phyloP scores from a whole-genome alignment of 306 rosid species.

The Corylus avellana region DNA sequence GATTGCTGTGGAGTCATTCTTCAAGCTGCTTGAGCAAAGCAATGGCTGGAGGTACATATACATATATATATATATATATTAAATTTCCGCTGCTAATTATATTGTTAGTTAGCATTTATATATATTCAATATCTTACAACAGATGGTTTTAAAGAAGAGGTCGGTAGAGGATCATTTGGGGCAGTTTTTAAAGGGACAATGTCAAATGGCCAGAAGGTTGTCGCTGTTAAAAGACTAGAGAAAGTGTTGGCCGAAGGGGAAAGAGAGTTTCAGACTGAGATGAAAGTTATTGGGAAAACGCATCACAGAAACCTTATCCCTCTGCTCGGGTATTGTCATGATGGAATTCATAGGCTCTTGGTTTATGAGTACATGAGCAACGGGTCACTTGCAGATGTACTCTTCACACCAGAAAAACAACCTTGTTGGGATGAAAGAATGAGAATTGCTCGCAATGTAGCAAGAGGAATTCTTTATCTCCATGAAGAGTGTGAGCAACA shows the following conservation, averaged over 20 bases:
- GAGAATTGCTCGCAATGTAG: background rate
- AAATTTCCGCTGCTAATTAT: no score
- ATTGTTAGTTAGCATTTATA: no score
- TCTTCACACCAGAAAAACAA: background rate
- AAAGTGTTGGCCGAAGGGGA: constrained; percentile 17
- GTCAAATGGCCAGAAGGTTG: background rate
- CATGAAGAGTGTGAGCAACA: background rate
- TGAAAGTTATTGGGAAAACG: background rate
- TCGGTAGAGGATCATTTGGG: constrained; percentile 33
- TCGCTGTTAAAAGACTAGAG: constrained; percentile 26
- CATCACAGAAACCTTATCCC: constrained; percentile 23
- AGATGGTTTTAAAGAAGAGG: constrained; percentile 26
- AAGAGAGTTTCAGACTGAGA: background rate
- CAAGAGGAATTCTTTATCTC: background rate
- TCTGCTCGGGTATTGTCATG: constrained; percentile 22
- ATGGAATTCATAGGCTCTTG: constrained; percentile 23
- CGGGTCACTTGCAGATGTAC: background rate
- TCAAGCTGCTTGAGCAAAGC: no score
- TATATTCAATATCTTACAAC: no score
- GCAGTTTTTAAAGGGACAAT: constrained; percentile 13
- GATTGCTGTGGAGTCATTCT: no score
- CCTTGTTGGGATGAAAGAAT: background rate
- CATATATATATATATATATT: no score
- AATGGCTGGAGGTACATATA: no score
- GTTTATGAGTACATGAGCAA: constrained; percentile 10